phyloP scores from a whole-genome alignment of 768 basidiomycete genomes.

The Amanita exitialis region DNA sequence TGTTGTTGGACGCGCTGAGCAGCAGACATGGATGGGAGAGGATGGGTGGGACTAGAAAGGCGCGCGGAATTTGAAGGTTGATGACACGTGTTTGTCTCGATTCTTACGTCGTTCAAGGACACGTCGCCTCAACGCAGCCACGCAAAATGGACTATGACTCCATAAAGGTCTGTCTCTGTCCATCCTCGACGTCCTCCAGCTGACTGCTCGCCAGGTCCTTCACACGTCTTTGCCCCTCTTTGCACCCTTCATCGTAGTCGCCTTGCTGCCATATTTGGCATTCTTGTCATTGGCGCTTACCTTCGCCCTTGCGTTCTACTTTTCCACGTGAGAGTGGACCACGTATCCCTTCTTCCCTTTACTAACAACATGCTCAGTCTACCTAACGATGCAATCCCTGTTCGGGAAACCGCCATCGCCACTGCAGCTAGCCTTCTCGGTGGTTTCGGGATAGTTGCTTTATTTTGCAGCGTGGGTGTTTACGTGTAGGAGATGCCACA shows the following conservation, averaged over 20 bases:
- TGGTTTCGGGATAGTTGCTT: constrained; percentile 82
- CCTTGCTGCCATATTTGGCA: constrained; percentile 64
- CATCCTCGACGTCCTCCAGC: constrained; percentile 1
- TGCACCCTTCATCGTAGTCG: constrained; percentile 55
- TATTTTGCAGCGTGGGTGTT: constrained; percentile 81
- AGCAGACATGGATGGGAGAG: constrained; percentile 52
- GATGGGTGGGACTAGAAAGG: constrained; percentile 12
- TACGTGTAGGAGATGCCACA: constrained; percentile 44
- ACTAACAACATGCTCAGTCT: constrained; percentile 38
- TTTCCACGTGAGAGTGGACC: constrained; percentile 57
- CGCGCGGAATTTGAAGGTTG: constrained; percentile 20
- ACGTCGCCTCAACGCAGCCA: constrained; percentile 10
- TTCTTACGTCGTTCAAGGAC: constrained; percentile 30
- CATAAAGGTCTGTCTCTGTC: constrained; percentile 33
- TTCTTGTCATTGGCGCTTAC: constrained; percentile 63
- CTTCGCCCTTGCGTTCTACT: constrained; percentile 85
- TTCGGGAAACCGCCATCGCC: constrained; percentile 64
- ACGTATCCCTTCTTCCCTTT: constrained; percentile 6
- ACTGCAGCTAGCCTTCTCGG: constrained; percentile 67
- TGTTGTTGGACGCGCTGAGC: constrained; percentile 81
- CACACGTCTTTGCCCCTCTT: constrained; percentile 65
- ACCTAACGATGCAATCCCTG: constrained; percentile 53
- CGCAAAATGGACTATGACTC: constrained; percentile 47
- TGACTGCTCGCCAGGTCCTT: constrained; percentile 31
- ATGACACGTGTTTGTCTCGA: constrained; percentile 57